Conservation (phyloP, 441 rosid genomes). For the Syzygium syzygioides region DNA sequence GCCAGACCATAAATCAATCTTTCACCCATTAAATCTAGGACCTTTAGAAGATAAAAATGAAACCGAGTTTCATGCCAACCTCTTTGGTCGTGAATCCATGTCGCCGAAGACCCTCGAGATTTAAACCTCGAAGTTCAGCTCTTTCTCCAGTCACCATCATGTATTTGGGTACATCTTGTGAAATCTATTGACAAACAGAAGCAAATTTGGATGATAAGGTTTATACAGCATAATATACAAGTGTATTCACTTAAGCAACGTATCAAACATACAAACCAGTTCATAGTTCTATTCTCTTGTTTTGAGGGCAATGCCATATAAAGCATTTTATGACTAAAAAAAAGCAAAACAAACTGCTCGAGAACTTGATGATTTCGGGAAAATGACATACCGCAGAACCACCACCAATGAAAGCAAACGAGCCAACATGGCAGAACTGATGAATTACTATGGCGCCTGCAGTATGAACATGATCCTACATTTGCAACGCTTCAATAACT, state of each 20-base stretch:
- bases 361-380: not conserved
- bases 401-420: constrained; percentile 82
- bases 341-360: not conserved
- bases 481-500: constrained; percentile 26
- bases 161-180: constrained; percentile 93
- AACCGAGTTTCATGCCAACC: constrained; percentile 25
- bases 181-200: constrained; percentile 39
- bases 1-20: not conserved
- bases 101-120: constrained; percentile 83
- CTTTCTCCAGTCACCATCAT: constrained; percentile 91
- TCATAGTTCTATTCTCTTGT: not conserved
- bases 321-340: not conserved
- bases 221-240: not conserved
- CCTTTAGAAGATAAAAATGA: not conserved
- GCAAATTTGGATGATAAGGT: not conserved
- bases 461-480: constrained; percentile 73
- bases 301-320: not conserved
- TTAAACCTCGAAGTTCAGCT: constrained; percentile 86
- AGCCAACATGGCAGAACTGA: constrained; percentile 83
- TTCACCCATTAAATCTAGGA: not conserved
- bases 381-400: constrained; percentile 75
- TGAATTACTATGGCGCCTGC: constrained; percentile 84
- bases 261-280: not conserved
- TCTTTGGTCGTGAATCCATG: constrained; percentile 60
- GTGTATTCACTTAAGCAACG: not conserved